Percentiles rank a stretch among this genome's conserved stretches.
Conservation (phyloP, 495 filamentous ascomycete genomes). For the Neohortaea acidophila region DNA sequence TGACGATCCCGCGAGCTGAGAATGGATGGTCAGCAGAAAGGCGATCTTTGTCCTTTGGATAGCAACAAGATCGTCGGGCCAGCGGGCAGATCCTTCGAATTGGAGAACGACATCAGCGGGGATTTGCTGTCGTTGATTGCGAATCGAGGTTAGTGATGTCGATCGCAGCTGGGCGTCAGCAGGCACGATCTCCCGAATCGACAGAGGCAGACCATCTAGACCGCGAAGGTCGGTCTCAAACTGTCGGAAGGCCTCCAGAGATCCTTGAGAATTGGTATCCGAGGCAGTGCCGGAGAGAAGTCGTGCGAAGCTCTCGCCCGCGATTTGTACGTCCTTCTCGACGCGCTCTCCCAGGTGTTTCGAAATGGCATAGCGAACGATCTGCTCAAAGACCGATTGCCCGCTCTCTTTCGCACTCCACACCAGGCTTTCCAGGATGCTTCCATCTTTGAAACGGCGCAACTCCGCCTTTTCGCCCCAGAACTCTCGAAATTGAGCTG, state of each 20-base stretch:
- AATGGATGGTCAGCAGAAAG: slow-evolving; percentile 69
- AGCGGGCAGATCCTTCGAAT: slow-evolving; percentile 84
- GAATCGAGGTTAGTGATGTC: slow-evolving; percentile 41
- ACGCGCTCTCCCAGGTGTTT: slow-evolving; percentile 43
- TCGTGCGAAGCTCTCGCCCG: slow-evolving; percentile 45
- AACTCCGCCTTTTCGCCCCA: slow-evolving; percentile 65
- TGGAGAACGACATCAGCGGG: slow-evolving; percentile 61
- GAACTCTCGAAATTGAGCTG: slow-evolving; percentile 52
- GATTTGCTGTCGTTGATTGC: slow-evolving; percentile 26
- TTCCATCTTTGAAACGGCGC: slow-evolving; percentile 58
- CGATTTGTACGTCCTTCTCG: slow-evolving; percentile 38
- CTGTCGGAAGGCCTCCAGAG: slow-evolving; percentile 47
- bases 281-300: slow-evolving; percentile 33
- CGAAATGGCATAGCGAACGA: slow-evolving; percentile 55
- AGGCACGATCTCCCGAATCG: slow-evolving; percentile 59
- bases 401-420: slow-evolving; percentile 53
- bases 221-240: slow-evolving; percentile 58
- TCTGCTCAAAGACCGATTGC: slow-evolving; percentile 57
- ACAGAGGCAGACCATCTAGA: slow-evolving; percentile 66
- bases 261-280: slow-evolving; percentile 36
- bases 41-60: slow-evolving; percentile 91
- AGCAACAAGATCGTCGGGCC: slow-evolving; percentile 79
- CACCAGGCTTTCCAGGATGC: slow-evolving; percentile 62
- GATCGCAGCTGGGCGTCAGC: slow-evolving; percentile 59
- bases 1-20: slow-evolving; percentile 42